A percentile compares a stretch with the other conserved stretches of the same genome.
These are phyloP conservation scores for Hirschfeldia incana DNA, from an alignment of 345 rosid genomes.

Conservation along the genomic window DNA sequence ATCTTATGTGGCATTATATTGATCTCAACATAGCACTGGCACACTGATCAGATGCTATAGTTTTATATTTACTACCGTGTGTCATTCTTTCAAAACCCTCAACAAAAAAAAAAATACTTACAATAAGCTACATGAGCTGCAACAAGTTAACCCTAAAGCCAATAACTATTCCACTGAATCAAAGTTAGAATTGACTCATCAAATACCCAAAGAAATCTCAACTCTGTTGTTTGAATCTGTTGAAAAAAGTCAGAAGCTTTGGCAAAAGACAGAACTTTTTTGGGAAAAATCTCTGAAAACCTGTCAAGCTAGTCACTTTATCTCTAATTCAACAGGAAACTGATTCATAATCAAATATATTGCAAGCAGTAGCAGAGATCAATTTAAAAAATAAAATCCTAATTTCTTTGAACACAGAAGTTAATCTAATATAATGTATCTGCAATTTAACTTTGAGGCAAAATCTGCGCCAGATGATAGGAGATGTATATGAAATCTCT, in stretches of 20 bases:
- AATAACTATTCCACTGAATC: background rate
- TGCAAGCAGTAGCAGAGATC: too few relatives aligned
- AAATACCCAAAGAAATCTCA: background rate
- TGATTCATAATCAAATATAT: too few relatives aligned
- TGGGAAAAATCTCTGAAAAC: too few relatives aligned
- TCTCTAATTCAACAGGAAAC: too few relatives aligned
- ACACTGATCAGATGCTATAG: constrained; percentile 38
- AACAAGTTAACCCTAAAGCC: background rate
- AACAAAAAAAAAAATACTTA: background rate
- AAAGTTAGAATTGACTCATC: background rate
- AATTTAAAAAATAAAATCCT: too few relatives aligned
- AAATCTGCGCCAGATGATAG: too few relatives aligned
- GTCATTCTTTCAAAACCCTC: constrained; percentile 44
- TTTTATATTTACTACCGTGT: constrained; percentile 39
- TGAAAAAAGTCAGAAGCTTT: background rate
- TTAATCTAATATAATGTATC: too few relatives aligned
- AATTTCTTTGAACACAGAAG: too few relatives aligned
- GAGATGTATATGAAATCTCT: too few relatives aligned
- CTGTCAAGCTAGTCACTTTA: too few relatives aligned
- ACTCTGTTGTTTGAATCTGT: background rate
- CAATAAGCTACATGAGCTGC: constrained; percentile 12
- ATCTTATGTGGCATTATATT: constrained; percentile 35
- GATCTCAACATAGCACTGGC: constrained; percentile 55
- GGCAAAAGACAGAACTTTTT: background rate
- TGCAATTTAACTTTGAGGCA: too few relatives aligned